Base-by-base conservation (phyloP, 2,329 filamentous ascomycete species). In the Chrysosporium keratinophilum region DNA sequence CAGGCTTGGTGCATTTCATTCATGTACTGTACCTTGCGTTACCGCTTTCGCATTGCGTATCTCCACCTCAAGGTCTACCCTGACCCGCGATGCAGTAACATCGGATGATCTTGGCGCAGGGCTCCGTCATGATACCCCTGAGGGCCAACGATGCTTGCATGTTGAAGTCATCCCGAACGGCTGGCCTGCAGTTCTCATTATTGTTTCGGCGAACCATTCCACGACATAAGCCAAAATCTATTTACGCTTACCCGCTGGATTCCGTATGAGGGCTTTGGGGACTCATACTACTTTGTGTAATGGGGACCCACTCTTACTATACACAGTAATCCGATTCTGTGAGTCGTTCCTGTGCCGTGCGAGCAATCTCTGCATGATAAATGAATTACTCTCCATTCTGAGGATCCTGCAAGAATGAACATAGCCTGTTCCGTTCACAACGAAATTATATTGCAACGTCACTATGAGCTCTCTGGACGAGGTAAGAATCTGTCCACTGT, bases 181-280 rank as follows among this genome's bases (percentile, higher is more conserved):
- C 23, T 51, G 39, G 40, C 33, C 14, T 37, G 23, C 37, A 44
- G 31, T 51, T n/a, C 14, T 35, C 37, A 6, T 42, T 28, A 28
- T 28, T 34, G 39, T 41, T 50, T 42, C n/a, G 23, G 31, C 20
- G 48, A 41, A 31, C 47, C 19, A 50, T 50, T 41, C 19, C 47
- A 48, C 35, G 15, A 14, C 47, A 50, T 40, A 41, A 42, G n/a
- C 15, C 37, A 17, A 42, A 50, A 33, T 50, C 48, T 42, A 42
- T 42, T 42, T 50, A 17, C 42, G 23, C 48, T 15, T 17, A 39
- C 39, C 23, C 2, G n/a, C n/a, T n/a, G n/a, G n/a, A n/a, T 35
- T 15, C 20, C 7, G 15, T 7, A 31, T 42, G 14, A 6, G 48
- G 23, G 3, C 10, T 43, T 5, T 14, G 39, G 33, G 4, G 33